Conservation (phyloP, 768 basidiomycete genomes). For the Galerina marginata region DNA sequence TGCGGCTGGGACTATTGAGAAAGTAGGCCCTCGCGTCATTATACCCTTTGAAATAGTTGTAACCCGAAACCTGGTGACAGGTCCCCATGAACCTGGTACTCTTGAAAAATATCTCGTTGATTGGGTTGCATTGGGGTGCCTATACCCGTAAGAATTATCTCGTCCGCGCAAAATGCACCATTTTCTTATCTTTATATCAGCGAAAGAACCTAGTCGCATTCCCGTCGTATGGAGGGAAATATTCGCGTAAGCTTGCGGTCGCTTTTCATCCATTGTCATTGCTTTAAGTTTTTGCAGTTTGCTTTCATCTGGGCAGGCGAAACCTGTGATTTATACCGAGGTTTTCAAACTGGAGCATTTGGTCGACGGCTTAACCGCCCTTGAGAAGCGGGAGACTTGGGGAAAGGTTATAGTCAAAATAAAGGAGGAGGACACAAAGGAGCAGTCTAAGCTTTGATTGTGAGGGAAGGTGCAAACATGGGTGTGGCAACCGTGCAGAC, state of each 20-base stretch:
- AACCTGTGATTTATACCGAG: constrained; percentile 73
- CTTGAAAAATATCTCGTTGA: constrained; percentile 83
- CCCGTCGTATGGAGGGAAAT: constrained; percentile 75
- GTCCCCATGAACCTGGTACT: constrained; percentile 84
- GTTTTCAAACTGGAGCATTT: constrained; percentile 73
- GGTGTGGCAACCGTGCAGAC: too few relatives aligned
- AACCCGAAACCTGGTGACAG: constrained; percentile 39
- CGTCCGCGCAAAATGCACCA: background rate
- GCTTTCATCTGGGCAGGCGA: constrained; percentile 66
- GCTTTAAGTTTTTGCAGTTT: constrained; percentile 48
- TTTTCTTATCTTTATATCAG: constrained; percentile 36
- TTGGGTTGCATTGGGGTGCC: constrained; percentile 89
- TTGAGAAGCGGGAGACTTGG: constrained; percentile 90
- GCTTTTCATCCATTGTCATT: background rate
- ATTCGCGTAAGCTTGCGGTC: constrained; percentile 51
- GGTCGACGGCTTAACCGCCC: constrained; percentile 69
- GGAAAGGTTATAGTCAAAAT: constrained; percentile 84
- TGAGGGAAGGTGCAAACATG: background rate
- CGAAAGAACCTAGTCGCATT: constrained; percentile 68
- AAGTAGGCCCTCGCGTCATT: constrained; percentile 45
- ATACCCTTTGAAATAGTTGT: background rate
- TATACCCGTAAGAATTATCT: constrained; percentile 57
- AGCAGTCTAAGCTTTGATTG: constrained; percentile 48
- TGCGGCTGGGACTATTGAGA: constrained; percentile 83
- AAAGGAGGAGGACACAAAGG: constrained; percentile 46